Base-by-base conservation (phyloP, 768 basidiomycete genomes). In the Lentinula edodes region DNA sequence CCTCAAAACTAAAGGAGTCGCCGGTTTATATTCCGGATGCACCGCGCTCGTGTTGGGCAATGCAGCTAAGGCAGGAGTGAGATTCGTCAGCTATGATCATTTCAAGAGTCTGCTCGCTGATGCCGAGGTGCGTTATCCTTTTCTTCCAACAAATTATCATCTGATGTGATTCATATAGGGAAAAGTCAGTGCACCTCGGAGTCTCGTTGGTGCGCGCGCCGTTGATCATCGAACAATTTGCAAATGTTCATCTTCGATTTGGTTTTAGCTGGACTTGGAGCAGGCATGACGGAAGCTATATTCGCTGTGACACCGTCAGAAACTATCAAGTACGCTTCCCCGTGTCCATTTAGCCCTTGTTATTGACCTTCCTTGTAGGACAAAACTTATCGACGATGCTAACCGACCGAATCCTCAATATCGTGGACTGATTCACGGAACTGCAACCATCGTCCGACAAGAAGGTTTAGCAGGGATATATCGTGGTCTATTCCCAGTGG, bases 221-320 rank as follows among this genome's bases (percentile, higher is more conserved):
- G 28, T 46, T 13, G 13, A 39, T 28, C 3, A 4, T 28, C 28
- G 28, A 28, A 28, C 28, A 28, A 28, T 28, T 28, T 28, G 2
- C 3, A 28, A 28, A 28, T 28, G 28, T 28, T 28, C 28, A 28
- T 4, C 28, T 28, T 28, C 28, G 28, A 28, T 28, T 28, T 1
- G 28, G n/a, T n/a, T 43, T 55, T 67, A 86, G 90, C 91, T 62
- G 90, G 91, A 35, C 75, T 92, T 10, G 89, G 89, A 35, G 96
- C 96, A 2, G 96, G 96, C 3, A 85, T 94, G 86, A 89, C 80
- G 68, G 96, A 98, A 73, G 93, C 96, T 0, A 71, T 98, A 20
- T 85, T 98, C 60, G 96, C 96, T 1, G 96, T 99, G 3, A 98
- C 96, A 0, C 96, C 96, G 2, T 95, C 93, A 12, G 96, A 99